phyloP scores from a whole-genome alignment of 345 rosid genomes.

The Lagerstroemia speciosa region DNA sequence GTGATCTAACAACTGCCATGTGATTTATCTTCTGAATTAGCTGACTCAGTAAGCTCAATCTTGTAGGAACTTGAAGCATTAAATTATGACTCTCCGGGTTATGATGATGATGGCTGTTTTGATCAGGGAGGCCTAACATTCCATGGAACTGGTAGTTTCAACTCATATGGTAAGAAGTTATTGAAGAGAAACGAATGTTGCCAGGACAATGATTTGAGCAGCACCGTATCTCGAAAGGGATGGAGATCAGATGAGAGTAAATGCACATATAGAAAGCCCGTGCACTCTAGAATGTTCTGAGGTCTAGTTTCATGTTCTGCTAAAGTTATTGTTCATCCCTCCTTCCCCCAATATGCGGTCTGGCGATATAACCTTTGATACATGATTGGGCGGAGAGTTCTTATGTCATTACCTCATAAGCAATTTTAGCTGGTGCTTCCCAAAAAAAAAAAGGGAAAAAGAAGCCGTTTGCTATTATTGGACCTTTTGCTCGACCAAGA shows the following conservation, averaged over 20 bases:
- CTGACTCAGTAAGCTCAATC: not conserved
- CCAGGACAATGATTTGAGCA: conserved; percentile 14
- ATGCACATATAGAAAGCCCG: conserved; percentile 25
- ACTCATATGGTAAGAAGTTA: conserved; percentile 31
- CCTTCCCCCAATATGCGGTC: too few relatives aligned
- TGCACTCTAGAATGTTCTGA: conserved; percentile 21
- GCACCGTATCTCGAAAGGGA: conserved; percentile 18
- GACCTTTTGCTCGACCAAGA: too few relatives aligned
- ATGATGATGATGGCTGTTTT: conserved; percentile 18
- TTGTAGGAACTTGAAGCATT: conserved; percentile 38
- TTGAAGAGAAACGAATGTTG: conserved; percentile 50
- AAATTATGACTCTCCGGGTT: conserved; percentile 30
- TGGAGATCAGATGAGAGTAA: conserved; percentile 51
- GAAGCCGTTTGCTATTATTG: too few relatives aligned
- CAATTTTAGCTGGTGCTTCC: too few relatives aligned
- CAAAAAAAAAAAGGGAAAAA: too few relatives aligned
- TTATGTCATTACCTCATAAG: too few relatives aligned
- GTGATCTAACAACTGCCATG: not conserved
- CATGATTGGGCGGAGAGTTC: not conserved
- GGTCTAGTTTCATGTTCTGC: not conserved
- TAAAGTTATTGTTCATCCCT: not conserved
- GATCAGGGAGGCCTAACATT: conserved; percentile 22
- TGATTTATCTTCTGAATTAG: not conserved
- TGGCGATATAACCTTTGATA: not conserved
- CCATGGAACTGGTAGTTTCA: conserved; percentile 19